Evolutionary conservation across 2,329 filamentous ascomycete genomes (phyloP).

Genomic region (Ceratocystis alfenasii): DNA sequence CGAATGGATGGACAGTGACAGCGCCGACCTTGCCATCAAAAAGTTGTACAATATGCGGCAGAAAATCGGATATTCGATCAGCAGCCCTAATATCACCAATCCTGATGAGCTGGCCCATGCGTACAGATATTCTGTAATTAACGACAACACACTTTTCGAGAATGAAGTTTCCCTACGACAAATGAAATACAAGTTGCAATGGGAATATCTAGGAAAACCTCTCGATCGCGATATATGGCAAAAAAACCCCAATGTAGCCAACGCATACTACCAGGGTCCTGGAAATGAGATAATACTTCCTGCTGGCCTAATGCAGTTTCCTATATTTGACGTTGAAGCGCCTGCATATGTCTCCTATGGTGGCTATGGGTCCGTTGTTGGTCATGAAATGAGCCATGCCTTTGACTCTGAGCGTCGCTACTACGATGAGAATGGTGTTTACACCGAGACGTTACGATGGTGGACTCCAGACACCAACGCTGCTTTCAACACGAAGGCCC

Average conservation of each 20-base stretch:
- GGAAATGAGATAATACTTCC: slow-evolving; percentile 60
- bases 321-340: slow-evolving; percentile 50
- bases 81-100: slow-evolving; percentile 49
- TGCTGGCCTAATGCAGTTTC: slow-evolving; percentile 57
- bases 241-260: slow-evolving; percentile 50
- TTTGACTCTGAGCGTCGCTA: slow-evolving; percentile 56
- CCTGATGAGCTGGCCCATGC: slow-evolving; percentile 43
- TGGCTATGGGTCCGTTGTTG: slow-evolving; percentile 54
- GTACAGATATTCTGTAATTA: slow-evolving; percentile 43
- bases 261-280: slow-evolving; percentile 53
- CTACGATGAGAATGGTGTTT: slow-evolving; percentile 53
- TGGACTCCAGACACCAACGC: slow-evolving; percentile 50
- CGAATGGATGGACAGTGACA: slow-evolving; percentile 53
- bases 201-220: slow-evolving; percentile 48
- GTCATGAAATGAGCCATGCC: slow-evolving; percentile 58
- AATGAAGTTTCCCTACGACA: slow-evolving; percentile 43
- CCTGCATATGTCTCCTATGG: slow-evolving; percentile 57
- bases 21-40: slow-evolving; percentile 46
- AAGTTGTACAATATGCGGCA: slow-evolving; percentile 57
- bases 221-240: slow-evolving; percentile 49
- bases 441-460: slow-evolving; percentile 42
- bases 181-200: slow-evolving; percentile 38
- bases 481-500: slow-evolving; percentile 45
- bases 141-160: slow-evolving; percentile 41
- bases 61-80: slow-evolving; percentile 56